Percentiles rank a stretch among this genome's conserved stretches.
phyloP scores from a whole-genome alignment of 805 yeast genomes.

The Candida manassasensis region DNA sequence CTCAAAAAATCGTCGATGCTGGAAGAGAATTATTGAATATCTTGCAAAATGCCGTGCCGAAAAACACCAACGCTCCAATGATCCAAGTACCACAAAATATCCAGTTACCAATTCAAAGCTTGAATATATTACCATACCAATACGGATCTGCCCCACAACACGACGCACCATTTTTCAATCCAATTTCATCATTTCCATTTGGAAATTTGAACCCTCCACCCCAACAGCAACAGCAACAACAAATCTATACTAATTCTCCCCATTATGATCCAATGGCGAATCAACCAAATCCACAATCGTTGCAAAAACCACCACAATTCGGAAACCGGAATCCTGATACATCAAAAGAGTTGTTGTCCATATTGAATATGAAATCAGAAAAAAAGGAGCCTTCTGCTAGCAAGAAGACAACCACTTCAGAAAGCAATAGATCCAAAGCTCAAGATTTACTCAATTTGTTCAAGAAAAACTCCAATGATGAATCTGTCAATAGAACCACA shows the following conservation, averaged over 20 bases:
- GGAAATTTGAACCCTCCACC: conserved; percentile 4
- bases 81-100: conserved; percentile 4
- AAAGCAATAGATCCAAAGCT: conserved; percentile 27
- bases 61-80: conserved; percentile 2
- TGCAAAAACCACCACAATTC: conserved; percentile 31
- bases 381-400: conserved; percentile 5
- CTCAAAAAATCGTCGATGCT: conserved; percentile 47
- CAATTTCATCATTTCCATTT: conserved; percentile 14
- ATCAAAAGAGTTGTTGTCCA: conserved; percentile 40
- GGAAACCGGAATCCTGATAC: conserved; percentile 32
- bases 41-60: conserved; percentile 37
- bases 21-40: conserved; percentile 73
- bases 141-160: conserved; percentile 1
- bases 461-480: conserved; percentile 8
- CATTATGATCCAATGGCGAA: conserved; percentile 6
- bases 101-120: conserved; percentile 1
- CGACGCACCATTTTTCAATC: conserved; percentile 13
- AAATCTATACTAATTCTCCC: conserved; percentile 8
- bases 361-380: conserved; percentile 28
- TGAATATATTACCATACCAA: neutral
- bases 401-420: conserved; percentile 12
- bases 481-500: neutral
- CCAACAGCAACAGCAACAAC: conserved; percentile 7
- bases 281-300: conserved; percentile 34
- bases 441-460: conserved; percentile 26